Percentiles rank a stretch among this genome's conserved stretches.
Evolutionary conservation across 225 moss, liverwort and hornwort genomes (phyloP).

Genomic region (Pseudoscleropodium purum): DNA sequence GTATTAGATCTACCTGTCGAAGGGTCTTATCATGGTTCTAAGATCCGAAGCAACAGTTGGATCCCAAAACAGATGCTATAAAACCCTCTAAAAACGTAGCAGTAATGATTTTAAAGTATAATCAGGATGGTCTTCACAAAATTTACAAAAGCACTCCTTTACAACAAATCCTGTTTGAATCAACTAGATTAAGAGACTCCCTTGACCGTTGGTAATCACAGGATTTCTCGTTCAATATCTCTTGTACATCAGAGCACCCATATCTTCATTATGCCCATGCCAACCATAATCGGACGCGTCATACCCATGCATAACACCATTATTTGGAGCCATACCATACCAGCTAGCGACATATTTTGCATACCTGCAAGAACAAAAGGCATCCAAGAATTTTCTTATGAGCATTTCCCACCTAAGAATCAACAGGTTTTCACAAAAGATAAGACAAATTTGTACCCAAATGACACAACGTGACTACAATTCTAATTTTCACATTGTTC

Average conservation of each 20-base stretch:
- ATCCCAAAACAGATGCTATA: constrained; percentile 21
- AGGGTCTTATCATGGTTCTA: not conserved
- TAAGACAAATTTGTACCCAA: not conserved
- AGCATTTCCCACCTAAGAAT: not conserved
- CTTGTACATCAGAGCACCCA: constrained; percentile 28
- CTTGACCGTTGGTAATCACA: not conserved
- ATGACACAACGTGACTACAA: not conserved
- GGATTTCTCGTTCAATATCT: constrained; percentile 21
- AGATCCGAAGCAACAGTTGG: constrained; percentile 10
- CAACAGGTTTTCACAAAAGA: not conserved
- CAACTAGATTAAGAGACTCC: constrained; percentile 5
- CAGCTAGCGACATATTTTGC: constrained; percentile 76
- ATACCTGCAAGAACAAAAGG: constrained; percentile 44
- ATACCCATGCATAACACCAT: constrained; percentile 23
- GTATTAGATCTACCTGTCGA: not conserved
- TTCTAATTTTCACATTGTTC: not conserved
- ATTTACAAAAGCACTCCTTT: constrained; percentile 36
- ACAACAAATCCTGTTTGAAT: constrained; percentile 32
- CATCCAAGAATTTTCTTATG: not conserved
- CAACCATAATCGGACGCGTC: constrained; percentile 25
- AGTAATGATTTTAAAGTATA: not conserved
- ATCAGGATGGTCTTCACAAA: constrained; percentile 30
- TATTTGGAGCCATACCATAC: constrained; percentile 59
- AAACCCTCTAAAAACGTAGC: constrained; percentile 1
- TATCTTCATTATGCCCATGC: constrained; percentile 31